phyloP scores from a whole-genome alignment of 2,329 filamentous ascomycete species.

The Paraconiothyrium brasiliense region DNA sequence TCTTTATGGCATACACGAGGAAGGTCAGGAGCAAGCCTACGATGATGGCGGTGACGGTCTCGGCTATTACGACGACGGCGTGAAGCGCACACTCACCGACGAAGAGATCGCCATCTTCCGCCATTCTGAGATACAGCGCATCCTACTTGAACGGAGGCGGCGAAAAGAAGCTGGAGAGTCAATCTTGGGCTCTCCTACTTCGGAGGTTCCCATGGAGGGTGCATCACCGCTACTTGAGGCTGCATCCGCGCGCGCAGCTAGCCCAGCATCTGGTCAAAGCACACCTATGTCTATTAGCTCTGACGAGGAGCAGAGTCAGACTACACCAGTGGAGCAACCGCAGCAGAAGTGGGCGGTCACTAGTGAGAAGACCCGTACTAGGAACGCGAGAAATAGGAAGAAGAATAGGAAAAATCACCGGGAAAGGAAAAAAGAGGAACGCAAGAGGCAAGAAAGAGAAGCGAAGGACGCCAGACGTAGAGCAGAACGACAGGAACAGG shows the following conservation, averaged over 20 bases:
- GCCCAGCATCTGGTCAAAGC: conserved; percentile 14
- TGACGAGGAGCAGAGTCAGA: conserved; percentile 20
- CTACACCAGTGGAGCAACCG: conserved; percentile 28
- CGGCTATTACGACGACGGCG: conserved; percentile 86
- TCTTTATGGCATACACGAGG: conserved; percentile 42
- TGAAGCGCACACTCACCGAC: conserved; percentile 88
- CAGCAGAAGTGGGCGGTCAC: conserved; percentile 41
- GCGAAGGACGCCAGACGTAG: conserved; percentile 29
- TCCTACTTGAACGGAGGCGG: conserved; percentile 58
- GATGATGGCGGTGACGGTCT: conserved; percentile 70
- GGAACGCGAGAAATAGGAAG: conserved; percentile 27
- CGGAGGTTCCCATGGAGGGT: neutral
- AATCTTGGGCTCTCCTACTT: conserved; percentile 1
- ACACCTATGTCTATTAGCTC: conserved; percentile 20
- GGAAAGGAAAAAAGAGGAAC: conserved; percentile 35
- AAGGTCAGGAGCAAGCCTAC: conserved; percentile 41
- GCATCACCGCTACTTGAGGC: conserved; percentile 4
- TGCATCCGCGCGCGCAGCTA: conserved; percentile 6
- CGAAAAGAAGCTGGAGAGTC: conserved; percentile 33
- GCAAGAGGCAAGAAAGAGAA: conserved; percentile 29
- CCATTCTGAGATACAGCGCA: conserved; percentile 81
- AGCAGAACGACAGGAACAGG: conserved; percentile 28
- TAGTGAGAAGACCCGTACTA: conserved; percentile 36
- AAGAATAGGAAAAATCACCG: conserved; percentile 37
- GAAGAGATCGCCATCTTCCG: conserved; percentile 91